Percentiles rank a stretch among this genome's conserved stretches.
These are phyloP conservation scores for Vitis riparia DNA, from an alignment of 164 flowering plant species.

Conservation along the genomic window DNA sequence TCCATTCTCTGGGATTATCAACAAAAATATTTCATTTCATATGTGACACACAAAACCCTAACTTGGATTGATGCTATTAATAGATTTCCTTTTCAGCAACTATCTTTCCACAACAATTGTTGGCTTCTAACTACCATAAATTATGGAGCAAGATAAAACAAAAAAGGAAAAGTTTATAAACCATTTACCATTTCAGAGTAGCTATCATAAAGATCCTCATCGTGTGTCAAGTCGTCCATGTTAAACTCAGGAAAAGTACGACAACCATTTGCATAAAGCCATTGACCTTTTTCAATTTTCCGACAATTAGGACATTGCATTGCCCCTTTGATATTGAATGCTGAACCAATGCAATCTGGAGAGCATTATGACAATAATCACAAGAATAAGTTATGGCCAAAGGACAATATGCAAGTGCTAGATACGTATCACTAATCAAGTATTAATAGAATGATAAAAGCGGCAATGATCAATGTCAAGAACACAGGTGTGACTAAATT, in stretches of 20 bases:
- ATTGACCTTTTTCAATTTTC: slow-evolving; percentile 86
- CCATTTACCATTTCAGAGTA: slow-evolving; percentile 76
- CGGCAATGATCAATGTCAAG: neutral
- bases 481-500: too few relatives aligned
- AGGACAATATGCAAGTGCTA: too few relatives aligned
- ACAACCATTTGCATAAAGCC: slow-evolving; percentile 76
- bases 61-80: too few relatives aligned
- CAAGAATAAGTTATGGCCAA: neutral
- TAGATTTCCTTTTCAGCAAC: too few relatives aligned
- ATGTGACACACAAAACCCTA: too few relatives aligned
- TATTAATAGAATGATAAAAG: neutral
- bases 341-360: slow-evolving; percentile 95
- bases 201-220: slow-evolving; percentile 81
- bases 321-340: slow-evolving; percentile 78
- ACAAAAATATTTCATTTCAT: too few relatives aligned
- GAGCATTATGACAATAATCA: neutral
- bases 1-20: too few relatives aligned
- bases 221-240: slow-evolving; percentile 77
- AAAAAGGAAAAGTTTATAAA: neutral
- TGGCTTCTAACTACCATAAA: too few relatives aligned
- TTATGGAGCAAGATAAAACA: neutral
- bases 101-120: too few relatives aligned
- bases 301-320: slow-evolving; percentile 99
- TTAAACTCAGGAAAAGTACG: slow-evolving; percentile 58
- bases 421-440: neutral